Evolutionary conservation across 208 protist species (phyloP), one percentile per base, ranked within the genome.

Genomic region (Acanthamoeba culbertsoni): DNA sequence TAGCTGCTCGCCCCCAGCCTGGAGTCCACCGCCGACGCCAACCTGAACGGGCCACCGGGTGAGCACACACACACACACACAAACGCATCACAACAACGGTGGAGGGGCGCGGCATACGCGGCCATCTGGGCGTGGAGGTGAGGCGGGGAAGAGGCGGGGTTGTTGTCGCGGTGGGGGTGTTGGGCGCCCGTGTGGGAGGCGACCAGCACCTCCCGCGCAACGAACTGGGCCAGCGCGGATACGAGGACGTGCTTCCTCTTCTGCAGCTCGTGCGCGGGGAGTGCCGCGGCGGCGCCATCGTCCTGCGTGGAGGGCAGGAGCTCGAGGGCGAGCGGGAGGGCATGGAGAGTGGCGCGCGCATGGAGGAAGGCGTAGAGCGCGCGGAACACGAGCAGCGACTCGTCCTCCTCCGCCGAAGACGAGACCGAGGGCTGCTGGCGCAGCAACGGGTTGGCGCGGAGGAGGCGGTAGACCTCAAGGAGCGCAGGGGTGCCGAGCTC

Each of bases 361-460:
- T 89, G 82, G 31, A 89, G 82, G 28, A 68, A 89, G 18, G 53
- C 31, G n/a, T 89, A 89, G 57, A 89, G 82, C 12, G 82, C 82
- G 35, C 57, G 48, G 26, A 35, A 28, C 6, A 65, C 37, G 42
- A 89, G 82, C 6, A 40, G 35, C 48, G 82, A 23, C 12, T 89
- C 42, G 12, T 89, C 82, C 48, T 65, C 82, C 23, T 68, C 57
- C 1, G 82, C 45, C 31, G 45, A 6, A 35, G 48, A 42, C 18
- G 23, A 18, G 82, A 65, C 35, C 35, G 26, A 31, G n/a, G 35
- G 71, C 26, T 20, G n/a, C 26, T 68, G 82, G 4, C 82, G 82
- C 31, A 89, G 53, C 82, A 65, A 51, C n/a, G 82, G 82, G 31
- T 62, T 59, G 53, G 31, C 40, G 0, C 82, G 28, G 0, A 89